These are phyloP conservation scores for Tardiomyces digboiensis DNA, from an alignment of 1,139 yeast species.

Conservation along the genomic window DNA sequence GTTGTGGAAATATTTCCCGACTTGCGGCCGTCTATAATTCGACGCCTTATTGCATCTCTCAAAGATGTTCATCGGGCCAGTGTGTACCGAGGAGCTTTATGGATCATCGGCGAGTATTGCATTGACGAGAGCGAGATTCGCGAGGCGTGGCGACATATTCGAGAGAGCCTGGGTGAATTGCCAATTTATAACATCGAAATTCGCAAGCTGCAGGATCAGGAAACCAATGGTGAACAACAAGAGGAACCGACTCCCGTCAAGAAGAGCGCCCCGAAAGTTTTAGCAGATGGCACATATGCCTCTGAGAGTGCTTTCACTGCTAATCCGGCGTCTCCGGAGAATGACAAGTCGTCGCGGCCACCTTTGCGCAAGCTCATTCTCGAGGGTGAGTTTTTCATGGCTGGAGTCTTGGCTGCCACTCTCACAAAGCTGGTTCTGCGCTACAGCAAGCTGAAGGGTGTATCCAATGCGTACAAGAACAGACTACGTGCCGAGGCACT, in stretches of 20 bases:
- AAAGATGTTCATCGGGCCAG: conserved; percentile 74
- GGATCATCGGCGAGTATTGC: conserved; percentile 95
- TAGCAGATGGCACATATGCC: conserved; percentile 98
- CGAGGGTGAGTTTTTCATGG: conserved; percentile 86
- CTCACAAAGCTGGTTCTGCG: conserved; percentile 83
- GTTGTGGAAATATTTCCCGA: conserved; percentile 90
- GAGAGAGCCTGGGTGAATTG: conserved; percentile 80
- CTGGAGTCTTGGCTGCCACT: conserved; percentile 81
- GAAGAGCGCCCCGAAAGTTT: conserved; percentile 50
- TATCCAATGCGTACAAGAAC: conserved; percentile 45
- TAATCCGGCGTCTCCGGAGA: conserved; percentile 9
- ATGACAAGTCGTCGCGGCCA: conserved; percentile 34
- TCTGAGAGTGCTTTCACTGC: conserved; percentile 81
- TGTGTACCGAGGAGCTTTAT: conserved; percentile 86
- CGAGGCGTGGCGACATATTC: conserved; percentile 79
- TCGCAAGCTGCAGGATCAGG: conserved; percentile 26
- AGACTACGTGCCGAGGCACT: conserved; percentile 93
- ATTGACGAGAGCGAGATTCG: conserved; percentile 64
- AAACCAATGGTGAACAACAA: conserved; percentile 19
- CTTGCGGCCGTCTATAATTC: conserved; percentile 57
- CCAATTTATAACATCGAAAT: conserved; percentile 78
- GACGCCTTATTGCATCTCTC: conserved; percentile 54
- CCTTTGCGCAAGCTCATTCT: conserved; percentile 76
- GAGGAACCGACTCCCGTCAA: conserved; percentile 25
- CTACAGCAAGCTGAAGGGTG: conserved; percentile 40